Evolutionary conservation across 805 yeast genomes (phyloP), one percentile per base, ranked within the genome.

Genomic region (Wickerhamiella shivajii): DNA sequence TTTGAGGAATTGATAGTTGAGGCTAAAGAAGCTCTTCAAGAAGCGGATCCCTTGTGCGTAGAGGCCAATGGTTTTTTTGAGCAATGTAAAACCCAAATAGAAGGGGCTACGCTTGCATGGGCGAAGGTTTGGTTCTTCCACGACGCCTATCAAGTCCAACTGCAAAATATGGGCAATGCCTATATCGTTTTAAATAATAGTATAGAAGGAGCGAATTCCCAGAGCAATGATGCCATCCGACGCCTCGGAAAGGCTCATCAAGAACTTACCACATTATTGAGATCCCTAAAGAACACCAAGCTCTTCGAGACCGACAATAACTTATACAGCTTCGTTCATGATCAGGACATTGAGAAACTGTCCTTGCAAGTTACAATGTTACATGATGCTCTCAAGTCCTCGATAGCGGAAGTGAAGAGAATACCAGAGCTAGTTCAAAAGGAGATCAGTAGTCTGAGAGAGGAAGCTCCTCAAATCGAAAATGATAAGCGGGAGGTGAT

Each of bases 1-100:
- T 73, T 3, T 70, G 79, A 79, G 44, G 30, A 17, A 10, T 39
- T 39, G 15, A 23, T 34, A 6, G 41, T 45, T 10, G 69, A 65
- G 44, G 72, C 78, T 0, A 61, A 64, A 28, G 53, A 49, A 36
- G 62, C 66, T 15, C 57, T 72, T 22, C 50, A 60, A 1, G 56
- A 59, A 10, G 77, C 75, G 0, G 71, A 66, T 35, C 54, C 57
- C 6, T 45, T 67, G 3, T 71, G 79, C 33, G 59, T 60, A n/a
- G 60, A 59, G 21, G 74, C 77, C 13, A 66, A 65, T 44, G 42
- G 45, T 14, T 46, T 52, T 15, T 56, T 64, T 2, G 49, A 54
- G 21, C 15, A 18, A 11, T 20, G 16, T 6, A 11, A 14, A 3
- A 48, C 45, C n/a, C 49, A 57, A 10, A 52, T 69, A 6, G 58